Evolutionary conservation across 1,284 basidiomycete genomes (phyloP), one percentile per base, ranked within the genome.

Genomic region (Xerocomus minutiporus): DNA sequence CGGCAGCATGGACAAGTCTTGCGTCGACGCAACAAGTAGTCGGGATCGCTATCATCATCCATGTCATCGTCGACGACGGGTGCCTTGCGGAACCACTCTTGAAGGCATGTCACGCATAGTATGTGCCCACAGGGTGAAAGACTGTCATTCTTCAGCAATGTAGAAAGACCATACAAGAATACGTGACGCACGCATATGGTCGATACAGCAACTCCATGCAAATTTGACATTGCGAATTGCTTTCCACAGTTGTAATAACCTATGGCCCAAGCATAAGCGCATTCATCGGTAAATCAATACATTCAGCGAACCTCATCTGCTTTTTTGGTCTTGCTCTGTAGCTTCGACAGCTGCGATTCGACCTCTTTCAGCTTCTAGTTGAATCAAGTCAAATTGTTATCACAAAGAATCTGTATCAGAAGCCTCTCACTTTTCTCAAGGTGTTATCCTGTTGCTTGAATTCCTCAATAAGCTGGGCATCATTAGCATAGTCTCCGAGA

Each of bases 1-100:
- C 87, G 80, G 63, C 86, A 89, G 53, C 80, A 82, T 0, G 86
- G 86, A 60, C 86, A 89, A 0, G 81, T 79, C 64, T 89, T 89
- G 36, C 75, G 73, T 32, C 84, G 78, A 52, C 73, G 73, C 17
- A 86, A 61, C 28, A 84, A 67, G 51, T 79, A 77, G 28, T 77
- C 71, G 8, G 77, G 68, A 42, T 77, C 74, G 26, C 78, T 74
- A 36, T 78, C 75, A 48, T 84, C 76, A 43, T 77, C 69, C 68
- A 79, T 77, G 32, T 83, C 82, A 39, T 80, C 77, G 13, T 77
- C 73, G 7, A 71, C 65, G 1, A 74, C 66, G 3, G 86, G 85
- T 1, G 84, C 83, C 51, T 79, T 77, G 49, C 80, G 77, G 69
- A 89, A 89, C 86, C 86, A 89, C 59, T 81, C 78, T 66, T 86